These are phyloP conservation scores for Diaporthe destruens DNA, from an alignment of 2,329 filamentous ascomycete genomes.

Conservation along the genomic window DNA sequence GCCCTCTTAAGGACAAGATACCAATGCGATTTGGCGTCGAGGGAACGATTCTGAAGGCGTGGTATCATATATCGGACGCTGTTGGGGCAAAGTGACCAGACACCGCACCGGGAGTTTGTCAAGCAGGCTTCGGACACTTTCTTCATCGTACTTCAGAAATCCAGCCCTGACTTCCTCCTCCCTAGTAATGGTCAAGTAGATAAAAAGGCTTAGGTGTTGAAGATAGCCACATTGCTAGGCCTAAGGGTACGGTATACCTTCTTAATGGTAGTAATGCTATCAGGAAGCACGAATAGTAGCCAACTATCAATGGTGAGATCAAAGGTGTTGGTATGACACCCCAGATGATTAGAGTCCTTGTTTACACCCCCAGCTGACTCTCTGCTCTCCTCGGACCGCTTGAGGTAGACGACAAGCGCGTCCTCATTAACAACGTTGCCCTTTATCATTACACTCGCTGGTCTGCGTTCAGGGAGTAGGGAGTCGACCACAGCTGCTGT, in stretches of 20 bases:
- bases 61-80: too few species aligned
- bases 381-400: neutral
- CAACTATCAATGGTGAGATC: neutral
- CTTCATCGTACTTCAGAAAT: too few species aligned
- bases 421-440: neutral
- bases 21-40: too few species aligned
- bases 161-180: too few species aligned
- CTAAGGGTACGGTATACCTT: neutral
- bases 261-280: neutral
- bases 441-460: neutral
- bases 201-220: neutral
- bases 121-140: too few species aligned
- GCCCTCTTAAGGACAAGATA: too few species aligned
- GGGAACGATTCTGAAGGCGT: too few species aligned
- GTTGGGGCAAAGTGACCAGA: too few species aligned
- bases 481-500: neutral
- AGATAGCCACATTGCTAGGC: neutral
- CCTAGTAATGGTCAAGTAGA: neutral
- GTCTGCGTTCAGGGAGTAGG: neutral
- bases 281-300: neutral
- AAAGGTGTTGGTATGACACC: neutral
- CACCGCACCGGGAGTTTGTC: too few species aligned
- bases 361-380: neutral
- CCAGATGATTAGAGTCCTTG: neutral
- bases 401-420: neutral